Conservation (phyloP, 768 basidiomycete genomes). For the Lanmaoa rubissima region DNA sequence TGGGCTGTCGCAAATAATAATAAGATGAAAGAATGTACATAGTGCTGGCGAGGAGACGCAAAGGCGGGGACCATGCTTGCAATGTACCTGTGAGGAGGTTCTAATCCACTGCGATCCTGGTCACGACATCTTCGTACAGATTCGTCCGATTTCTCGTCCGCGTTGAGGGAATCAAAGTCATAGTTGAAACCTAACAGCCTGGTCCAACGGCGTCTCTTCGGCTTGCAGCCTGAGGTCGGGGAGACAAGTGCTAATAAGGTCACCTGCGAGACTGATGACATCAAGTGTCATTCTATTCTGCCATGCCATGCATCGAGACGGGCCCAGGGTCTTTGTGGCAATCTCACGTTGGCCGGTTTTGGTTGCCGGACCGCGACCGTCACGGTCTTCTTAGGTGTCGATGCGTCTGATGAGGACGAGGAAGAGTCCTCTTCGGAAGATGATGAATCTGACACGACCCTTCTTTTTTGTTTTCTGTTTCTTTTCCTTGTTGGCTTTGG, state of each 20-base stretch:
- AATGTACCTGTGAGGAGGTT: conserved; percentile 6
- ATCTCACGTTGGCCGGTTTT: too few species aligned
- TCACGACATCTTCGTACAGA: conserved; percentile 32
- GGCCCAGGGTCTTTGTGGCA: background rate
- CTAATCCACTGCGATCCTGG: conserved; percentile 12
- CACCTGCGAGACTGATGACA: conserved; percentile 40
- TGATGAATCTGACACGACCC: conserved; percentile 42
- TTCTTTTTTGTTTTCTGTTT: conserved; percentile 54
- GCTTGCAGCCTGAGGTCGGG: too few species aligned
- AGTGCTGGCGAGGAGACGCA: conserved; percentile 40
- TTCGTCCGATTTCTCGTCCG: conserved; percentile 28
- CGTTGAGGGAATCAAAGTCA: conserved; percentile 32
- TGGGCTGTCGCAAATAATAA: conserved; percentile 20
- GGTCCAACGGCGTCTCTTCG: background rate
- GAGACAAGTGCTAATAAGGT: too few species aligned
- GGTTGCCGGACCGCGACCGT: background rate
- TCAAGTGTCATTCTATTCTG: conserved; percentile 37
- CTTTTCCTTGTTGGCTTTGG: conserved; percentile 41
- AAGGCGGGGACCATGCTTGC: conserved; percentile 35
- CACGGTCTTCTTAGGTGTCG: background rate
- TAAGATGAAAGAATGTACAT: background rate
- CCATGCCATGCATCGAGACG: conserved; percentile 33
- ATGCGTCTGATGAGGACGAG: conserved; percentile 10
- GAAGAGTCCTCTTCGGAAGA: conserved; percentile 38
- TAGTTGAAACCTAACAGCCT: conserved; percentile 34